These are phyloP conservation scores for Metschnikowia shivogae DNA, from an alignment of 805 yeast genomes.

Conservation along the genomic window DNA sequence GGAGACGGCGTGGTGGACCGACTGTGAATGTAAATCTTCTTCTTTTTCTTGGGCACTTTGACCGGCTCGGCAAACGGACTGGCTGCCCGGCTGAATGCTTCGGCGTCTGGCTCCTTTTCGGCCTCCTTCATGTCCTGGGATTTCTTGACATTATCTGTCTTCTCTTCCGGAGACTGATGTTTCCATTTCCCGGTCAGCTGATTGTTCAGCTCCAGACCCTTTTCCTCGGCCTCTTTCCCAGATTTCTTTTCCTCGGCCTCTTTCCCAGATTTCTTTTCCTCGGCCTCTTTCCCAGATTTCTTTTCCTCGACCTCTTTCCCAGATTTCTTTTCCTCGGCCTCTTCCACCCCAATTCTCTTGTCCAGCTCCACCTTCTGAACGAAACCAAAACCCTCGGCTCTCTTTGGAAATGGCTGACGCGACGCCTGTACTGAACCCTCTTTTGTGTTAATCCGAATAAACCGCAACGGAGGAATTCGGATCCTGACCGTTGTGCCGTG, in stretches of 20 bases:
- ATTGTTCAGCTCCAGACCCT: neutral
- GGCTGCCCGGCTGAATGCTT: conserved; percentile 8
- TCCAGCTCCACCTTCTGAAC: neutral
- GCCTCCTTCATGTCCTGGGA: neutral
- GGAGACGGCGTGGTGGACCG: conserved; percentile 10
- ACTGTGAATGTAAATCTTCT: conserved; percentile 29
- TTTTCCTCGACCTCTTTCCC: neutral
- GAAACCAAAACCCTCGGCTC: too few relatives aligned
- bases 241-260: neutral
- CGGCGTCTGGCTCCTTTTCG: neutral
- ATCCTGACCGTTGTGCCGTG: neutral
- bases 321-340: neutral
- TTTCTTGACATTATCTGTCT: neutral
- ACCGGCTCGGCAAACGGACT: conserved; percentile 15
- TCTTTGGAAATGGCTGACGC: neutral
- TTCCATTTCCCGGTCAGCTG: too few relatives aligned
- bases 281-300: neutral
- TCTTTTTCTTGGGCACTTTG: conserved; percentile 19
- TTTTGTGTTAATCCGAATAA: conserved; percentile 1
- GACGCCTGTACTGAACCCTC: neutral
- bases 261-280: neutral
- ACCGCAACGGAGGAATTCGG: neutral
- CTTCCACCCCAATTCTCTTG: neutral
- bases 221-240: too few relatives aligned
- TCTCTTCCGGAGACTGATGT: neutral